Evolutionary conservation across 805 yeast species (phyloP).

Genomic region (Wickerhamomyces chambardii): DNA sequence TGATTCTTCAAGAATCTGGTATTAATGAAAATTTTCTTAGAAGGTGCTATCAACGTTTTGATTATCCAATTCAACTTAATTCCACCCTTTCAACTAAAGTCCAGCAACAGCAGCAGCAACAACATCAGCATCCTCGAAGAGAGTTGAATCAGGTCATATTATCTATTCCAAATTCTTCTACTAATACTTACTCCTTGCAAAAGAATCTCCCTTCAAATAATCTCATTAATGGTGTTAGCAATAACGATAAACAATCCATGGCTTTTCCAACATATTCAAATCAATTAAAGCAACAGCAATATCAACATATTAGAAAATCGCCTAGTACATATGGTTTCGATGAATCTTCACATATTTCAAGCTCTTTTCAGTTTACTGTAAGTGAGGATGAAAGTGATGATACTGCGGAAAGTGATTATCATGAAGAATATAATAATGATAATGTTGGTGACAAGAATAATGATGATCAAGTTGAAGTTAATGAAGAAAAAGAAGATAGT

Average conservation of each 20-base stretch:
- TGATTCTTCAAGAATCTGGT: constrained; percentile 8
- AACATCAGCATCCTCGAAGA: too few species aligned
- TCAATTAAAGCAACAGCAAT: too few species aligned
- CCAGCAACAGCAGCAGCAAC: too few species aligned
- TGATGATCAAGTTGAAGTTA: constrained; percentile 7
- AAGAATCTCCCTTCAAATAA: not conserved
- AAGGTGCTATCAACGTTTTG: constrained; percentile 10
- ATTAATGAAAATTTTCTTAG: constrained; percentile 10
- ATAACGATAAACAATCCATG: not conserved
- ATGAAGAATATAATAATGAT: constrained; percentile 7
- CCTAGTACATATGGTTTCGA: too few species aligned
- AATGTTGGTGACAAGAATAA: constrained; percentile 1
- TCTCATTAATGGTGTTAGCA: not conserved
- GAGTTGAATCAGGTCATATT: too few species aligned
- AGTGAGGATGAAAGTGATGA: not conserved
- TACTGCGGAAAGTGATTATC: constrained; percentile 2
- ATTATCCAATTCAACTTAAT: constrained; percentile 7
- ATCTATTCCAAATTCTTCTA: too few species aligned
- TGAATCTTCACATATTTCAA: not conserved
- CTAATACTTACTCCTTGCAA: not conserved
- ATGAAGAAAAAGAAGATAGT: not conserved
- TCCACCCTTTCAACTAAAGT: too few species aligned
- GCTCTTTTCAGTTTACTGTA: not conserved
- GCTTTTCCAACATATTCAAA: not conserved
- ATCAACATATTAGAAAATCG: too few species aligned